Evolutionary conservation across 352 stramenopile species (phyloP).

Genomic region (Globisporangium camurandrum): DNA sequence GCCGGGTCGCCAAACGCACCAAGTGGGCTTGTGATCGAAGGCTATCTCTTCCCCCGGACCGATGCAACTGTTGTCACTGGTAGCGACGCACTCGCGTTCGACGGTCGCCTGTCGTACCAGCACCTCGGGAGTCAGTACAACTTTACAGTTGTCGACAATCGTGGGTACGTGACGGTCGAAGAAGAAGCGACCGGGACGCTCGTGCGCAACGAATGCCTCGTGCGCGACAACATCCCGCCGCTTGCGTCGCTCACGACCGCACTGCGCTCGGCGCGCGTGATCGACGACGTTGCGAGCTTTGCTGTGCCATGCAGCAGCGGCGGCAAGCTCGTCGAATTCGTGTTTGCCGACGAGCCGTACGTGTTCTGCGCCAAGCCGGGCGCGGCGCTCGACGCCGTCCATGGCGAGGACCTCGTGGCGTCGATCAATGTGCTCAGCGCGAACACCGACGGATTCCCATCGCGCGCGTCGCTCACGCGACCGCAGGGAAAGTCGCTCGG

Average conservation of each 20-base stretch:
- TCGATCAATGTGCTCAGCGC: slow-evolving; percentile 14
- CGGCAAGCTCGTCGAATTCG: slow-evolving; percentile 23
- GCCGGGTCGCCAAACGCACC: slow-evolving; percentile 7
- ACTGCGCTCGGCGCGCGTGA: slow-evolving; percentile 14
- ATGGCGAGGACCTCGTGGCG: slow-evolving; percentile 14
- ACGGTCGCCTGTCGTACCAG: slow-evolving; percentile 21
- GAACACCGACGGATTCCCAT: slow-evolving; percentile 7
- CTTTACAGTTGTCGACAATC: slow-evolving; percentile 22
- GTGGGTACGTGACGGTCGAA: slow-evolving; percentile 23
- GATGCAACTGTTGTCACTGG: too few species aligned
- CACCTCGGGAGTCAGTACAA: slow-evolving; percentile 20
- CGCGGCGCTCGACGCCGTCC: slow-evolving; percentile 8
- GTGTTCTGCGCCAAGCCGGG: slow-evolving; percentile 20
- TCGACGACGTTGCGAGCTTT: slow-evolving; percentile 17
- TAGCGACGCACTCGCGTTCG: slow-evolving; percentile 12
- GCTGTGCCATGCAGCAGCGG: slow-evolving; percentile 10
- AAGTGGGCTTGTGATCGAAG: slow-evolving; percentile 11
- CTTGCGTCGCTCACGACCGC: slow-evolving; percentile 12
- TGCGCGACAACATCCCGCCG: slow-evolving; percentile 15
- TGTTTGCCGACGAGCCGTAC: slow-evolving; percentile 25
- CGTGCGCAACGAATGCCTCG: slow-evolving; percentile 13
- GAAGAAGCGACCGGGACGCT: slow-evolving; percentile 15
- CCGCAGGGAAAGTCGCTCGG: slow-evolving; percentile 5
- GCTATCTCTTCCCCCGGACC: slow-evolving; percentile 15
- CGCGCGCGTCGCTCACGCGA: slow-evolving; percentile 6